Percentiles rank a stretch among this genome's conserved stretches.
phyloP scores from a whole-genome alignment of 768 basidiomycete genomes.

The Amanita inopinata region DNA sequence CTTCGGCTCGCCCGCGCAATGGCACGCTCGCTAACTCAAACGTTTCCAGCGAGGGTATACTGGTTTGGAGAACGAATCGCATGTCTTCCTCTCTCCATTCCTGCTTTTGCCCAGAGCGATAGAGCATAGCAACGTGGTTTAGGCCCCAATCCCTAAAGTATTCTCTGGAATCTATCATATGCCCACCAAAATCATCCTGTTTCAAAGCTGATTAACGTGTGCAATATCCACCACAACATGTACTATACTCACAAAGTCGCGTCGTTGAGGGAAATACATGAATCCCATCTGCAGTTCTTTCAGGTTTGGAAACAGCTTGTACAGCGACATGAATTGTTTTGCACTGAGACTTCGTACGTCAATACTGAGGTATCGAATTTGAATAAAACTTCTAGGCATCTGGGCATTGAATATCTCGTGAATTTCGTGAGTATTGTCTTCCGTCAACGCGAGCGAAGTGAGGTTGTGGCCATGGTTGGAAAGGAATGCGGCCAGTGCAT shows the following conservation, averaged over 20 bases:
- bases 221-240: background rate
- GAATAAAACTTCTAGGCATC: background rate
- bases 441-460: slow-evolving; percentile 26
- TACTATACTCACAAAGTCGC: background rate
- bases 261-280: background rate
- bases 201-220: background rate
- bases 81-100: background rate
- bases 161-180: background rate
- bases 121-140: background rate
- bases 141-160: slow-evolving; percentile 1
- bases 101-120: background rate
- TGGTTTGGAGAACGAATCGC: background rate
- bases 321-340: background rate
- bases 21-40: background rate
- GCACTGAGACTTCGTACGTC: background rate
- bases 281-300: slow-evolving; percentile 2
- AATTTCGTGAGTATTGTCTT: slow-evolving; percentile 24
- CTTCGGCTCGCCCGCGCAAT: background rate
- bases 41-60: slow-evolving; percentile 3
- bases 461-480: slow-evolving; percentile 19
- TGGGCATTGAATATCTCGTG: slow-evolving; percentile 16
- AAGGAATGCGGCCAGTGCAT: slow-evolving; percentile 22
- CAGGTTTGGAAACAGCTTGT: slow-evolving; percentile 1
- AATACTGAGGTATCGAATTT: background rate
- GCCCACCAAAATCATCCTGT: background rate